Evolutionary conservation across 1,284 basidiomycete species (phyloP).

Genomic region (Xerocomus amazonicus): DNA sequence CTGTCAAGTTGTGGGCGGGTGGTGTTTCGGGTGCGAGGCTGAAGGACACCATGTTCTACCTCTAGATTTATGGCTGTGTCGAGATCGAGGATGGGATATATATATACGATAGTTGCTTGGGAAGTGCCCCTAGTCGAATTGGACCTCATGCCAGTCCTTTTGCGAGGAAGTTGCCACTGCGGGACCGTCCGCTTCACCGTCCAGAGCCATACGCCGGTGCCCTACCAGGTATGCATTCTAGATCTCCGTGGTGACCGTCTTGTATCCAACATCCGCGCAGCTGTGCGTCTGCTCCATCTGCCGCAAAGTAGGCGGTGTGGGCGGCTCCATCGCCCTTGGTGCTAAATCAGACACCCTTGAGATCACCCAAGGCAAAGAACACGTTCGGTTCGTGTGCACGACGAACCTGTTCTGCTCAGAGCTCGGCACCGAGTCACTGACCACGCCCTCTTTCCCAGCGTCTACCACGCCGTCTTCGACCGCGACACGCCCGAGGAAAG

Average conservation of each 20-base stretch:
- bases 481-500: constrained; percentile 46
- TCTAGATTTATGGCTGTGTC: constrained; percentile 24
- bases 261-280: constrained; percentile 34
- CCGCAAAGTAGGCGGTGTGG: constrained; percentile 57
- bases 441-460: constrained; percentile 29
- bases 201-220: constrained; percentile 52
- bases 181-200: constrained; percentile 53
- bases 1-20: constrained; percentile 49
- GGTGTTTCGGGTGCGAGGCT: constrained; percentile 51
- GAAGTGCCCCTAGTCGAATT: too few relatives aligned
- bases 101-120: too few relatives aligned
- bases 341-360: constrained; percentile 46
- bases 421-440: too few relatives aligned
- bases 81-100: too few relatives aligned
- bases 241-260: too few relatives aligned
- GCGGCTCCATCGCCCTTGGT: constrained; percentile 58
- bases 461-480: constrained; percentile 54
- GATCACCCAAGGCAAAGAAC: constrained; percentile 46
- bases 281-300: constrained; percentile 62
- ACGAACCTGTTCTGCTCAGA: neutral
- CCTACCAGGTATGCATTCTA: constrained; percentile 45
- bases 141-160: constrained; percentile 42
- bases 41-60: constrained; percentile 70
- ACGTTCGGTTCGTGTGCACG: constrained; percentile 41
- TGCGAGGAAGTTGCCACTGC: constrained; percentile 60